These are phyloP conservation scores for Cordyceps fumosorosea DNA, from an alignment of 2,329 filamentous ascomycete genomes.

Conservation along the genomic window DNA sequence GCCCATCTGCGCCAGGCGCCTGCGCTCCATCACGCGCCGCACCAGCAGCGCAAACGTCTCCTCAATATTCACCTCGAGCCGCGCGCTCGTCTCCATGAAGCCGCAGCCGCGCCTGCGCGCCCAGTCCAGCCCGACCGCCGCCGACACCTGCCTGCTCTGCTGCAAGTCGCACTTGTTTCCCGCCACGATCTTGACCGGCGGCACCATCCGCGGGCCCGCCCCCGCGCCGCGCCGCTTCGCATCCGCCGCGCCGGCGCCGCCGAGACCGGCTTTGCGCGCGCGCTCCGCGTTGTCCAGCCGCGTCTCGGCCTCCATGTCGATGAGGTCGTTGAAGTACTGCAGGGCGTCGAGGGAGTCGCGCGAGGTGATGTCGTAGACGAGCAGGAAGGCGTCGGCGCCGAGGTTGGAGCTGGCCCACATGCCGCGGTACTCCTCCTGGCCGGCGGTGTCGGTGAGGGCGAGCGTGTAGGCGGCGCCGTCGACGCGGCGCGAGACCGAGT, in stretches of 20 bases:
- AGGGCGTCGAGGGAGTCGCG: constrained; percentile 61
- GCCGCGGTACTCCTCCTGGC: constrained; percentile 84
- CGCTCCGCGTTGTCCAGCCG: constrained; percentile 55
- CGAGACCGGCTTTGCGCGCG: constrained; percentile 36
- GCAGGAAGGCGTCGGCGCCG: constrained; percentile 72
- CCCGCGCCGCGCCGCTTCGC: constrained; percentile 15
- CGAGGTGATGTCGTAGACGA: constrained; percentile 83
- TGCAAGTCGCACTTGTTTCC: constrained; percentile 84
- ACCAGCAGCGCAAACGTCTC: constrained; percentile 75
- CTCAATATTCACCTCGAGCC: constrained; percentile 81
- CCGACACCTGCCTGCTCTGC: constrained; percentile 60
- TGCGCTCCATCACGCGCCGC: constrained; percentile 53
- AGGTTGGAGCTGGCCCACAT: constrained; percentile 80
- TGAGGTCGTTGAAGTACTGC: constrained; percentile 73
- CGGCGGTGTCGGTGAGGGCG: constrained; percentile 73
- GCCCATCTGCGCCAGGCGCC: constrained; percentile 43
- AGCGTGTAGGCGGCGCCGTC: constrained; percentile 78
- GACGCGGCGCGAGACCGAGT: constrained; percentile 72
- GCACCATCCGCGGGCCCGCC: constrained; percentile 32
- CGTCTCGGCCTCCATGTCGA: constrained; percentile 74
- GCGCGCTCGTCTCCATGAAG: constrained; percentile 84
- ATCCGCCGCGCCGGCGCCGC: constrained; percentile 20
- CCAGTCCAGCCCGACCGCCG: constrained; percentile 69
- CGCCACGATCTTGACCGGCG: constrained; percentile 75
- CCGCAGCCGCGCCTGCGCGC: constrained; percentile 65